A percentile compares a stretch with the other conserved stretches of the same genome.
Conservation (phyloP, 2,329 filamentous ascomycete species). For the Cercospora sesami region DNA sequence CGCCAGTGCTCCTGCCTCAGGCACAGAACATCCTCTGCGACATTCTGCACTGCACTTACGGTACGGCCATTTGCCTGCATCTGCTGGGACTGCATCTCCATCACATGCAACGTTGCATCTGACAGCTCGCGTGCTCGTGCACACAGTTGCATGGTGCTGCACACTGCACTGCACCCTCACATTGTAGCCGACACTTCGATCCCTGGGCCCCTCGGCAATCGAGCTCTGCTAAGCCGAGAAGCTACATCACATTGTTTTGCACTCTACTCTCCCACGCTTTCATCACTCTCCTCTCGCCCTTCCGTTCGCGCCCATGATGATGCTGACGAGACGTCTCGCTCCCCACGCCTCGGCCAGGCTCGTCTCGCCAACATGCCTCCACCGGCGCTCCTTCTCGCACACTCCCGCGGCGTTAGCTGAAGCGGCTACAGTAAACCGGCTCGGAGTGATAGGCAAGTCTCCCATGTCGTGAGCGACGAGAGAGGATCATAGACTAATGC, state of each 20-base stretch:
- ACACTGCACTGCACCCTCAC: neutral
- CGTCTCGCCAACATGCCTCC: constrained; percentile 12
- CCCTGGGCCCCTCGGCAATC: neutral
- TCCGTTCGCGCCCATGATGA: constrained; percentile 5
- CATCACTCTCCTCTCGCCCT: neutral
- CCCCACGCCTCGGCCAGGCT: constrained; percentile 8
- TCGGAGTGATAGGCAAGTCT: constrained; percentile 72
- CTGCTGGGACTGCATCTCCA: neutral
- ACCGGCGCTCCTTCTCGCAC: constrained; percentile 63
- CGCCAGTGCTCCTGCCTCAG: neutral
- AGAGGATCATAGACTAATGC: neutral
- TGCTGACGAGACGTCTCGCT: constrained; percentile 14
- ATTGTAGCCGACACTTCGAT: neutral
- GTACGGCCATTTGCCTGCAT: neutral
- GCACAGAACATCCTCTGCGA: neutral
- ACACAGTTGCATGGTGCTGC: neutral
- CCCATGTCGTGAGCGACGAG: constrained; percentile 5
- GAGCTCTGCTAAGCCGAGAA: constrained; percentile 7
- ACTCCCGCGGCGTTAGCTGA: constrained; percentile 48
- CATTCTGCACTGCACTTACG: neutral
- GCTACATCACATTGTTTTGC: constrained; percentile 6
- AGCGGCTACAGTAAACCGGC: constrained; percentile 72
- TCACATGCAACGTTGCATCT: neutral
- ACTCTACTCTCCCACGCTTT: neutral
- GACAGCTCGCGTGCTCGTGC: neutral